Evolutionary conservation across 257 asterid genomes (phyloP).

Genomic region (Plantago major): DNA sequence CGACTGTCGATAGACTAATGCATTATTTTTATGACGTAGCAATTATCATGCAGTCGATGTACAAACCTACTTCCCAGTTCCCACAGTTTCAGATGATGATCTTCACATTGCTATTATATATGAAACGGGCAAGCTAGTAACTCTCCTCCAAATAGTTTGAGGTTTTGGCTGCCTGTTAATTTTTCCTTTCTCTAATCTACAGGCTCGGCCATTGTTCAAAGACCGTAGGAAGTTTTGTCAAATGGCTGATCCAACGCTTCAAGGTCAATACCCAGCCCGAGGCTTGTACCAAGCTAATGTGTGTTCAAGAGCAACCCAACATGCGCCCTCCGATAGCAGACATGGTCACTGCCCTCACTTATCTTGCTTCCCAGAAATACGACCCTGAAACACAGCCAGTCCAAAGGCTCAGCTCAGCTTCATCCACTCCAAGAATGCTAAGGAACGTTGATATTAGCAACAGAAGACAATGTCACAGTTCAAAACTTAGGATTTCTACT

Average conservation of each 20-base stretch:
- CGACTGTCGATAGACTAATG: no score
- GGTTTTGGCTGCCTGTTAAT: no score
- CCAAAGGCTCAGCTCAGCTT: slow-evolving; percentile 18
- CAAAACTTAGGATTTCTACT: slow-evolving; percentile 3
- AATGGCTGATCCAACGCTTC: slow-evolving; percentile 51
- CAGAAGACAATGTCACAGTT: background rate
- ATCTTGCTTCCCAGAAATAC: slow-evolving; percentile 31
- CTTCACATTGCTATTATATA: no score
- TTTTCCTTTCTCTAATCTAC: slow-evolving; percentile 13
- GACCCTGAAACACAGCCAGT: slow-evolving; percentile 22
- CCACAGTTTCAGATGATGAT: no score
- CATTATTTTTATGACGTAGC: no score
- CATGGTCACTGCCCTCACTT: slow-evolving; percentile 29
- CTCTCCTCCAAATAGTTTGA: no score
- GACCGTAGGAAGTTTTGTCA: slow-evolving; percentile 47
- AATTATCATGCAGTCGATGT: no score
- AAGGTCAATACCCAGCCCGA: slow-evolving; percentile 44
- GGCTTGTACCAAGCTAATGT: slow-evolving; percentile 52
- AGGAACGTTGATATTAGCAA: slow-evolving; percentile 5
- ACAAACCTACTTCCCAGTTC: no score
- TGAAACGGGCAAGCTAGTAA: no score
- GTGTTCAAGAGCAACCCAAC: slow-evolving; percentile 43
- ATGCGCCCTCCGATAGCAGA: slow-evolving; percentile 32
- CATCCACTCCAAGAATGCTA: slow-evolving; percentile 21
- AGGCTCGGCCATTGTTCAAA: slow-evolving; percentile 51